Conservation (phyloP, 1,139 yeast species). For the Nakaseomyces nivariensis region DNA sequence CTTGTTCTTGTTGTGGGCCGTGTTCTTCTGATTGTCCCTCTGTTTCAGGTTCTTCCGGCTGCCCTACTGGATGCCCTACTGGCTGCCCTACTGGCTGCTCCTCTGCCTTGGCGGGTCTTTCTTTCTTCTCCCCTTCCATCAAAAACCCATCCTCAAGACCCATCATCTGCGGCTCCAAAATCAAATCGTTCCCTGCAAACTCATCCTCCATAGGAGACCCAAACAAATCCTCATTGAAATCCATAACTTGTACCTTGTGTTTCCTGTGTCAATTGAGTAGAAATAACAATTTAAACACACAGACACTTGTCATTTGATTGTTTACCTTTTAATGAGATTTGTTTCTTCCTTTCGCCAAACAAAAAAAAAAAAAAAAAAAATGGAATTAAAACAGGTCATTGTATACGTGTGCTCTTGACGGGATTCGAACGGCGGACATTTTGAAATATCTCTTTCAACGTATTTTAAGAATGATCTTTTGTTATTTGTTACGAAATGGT, state of each 20-base stretch:
- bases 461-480: not conserved
- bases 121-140: not conserved
- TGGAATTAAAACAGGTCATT: not conserved
- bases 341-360: too few relatives aligned
- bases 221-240: slow-evolving; percentile 1
- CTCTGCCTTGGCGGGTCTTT: too few relatives aligned
- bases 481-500: too few relatives aligned
- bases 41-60: too few relatives aligned
- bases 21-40: too few relatives aligned
- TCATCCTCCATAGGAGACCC: slow-evolving; percentile 1
- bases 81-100: too few relatives aligned
- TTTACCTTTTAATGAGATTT: not conserved
- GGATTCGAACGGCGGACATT: not conserved
- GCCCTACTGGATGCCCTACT: too few relatives aligned
- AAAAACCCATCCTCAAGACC: not conserved
- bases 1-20: too few relatives aligned
- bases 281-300: too few relatives aligned
- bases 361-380: not conserved
- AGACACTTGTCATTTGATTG: not conserved
- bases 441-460: not conserved
- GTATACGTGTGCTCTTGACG: not conserved
- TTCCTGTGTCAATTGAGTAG: too few relatives aligned
- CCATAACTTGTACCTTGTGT: not conserved
- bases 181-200: not conserved
- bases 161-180: not conserved